Conservation (phyloP, 225 moss, liverwort and hornwort species). For the Pseudoscleropodium purum region DNA sequence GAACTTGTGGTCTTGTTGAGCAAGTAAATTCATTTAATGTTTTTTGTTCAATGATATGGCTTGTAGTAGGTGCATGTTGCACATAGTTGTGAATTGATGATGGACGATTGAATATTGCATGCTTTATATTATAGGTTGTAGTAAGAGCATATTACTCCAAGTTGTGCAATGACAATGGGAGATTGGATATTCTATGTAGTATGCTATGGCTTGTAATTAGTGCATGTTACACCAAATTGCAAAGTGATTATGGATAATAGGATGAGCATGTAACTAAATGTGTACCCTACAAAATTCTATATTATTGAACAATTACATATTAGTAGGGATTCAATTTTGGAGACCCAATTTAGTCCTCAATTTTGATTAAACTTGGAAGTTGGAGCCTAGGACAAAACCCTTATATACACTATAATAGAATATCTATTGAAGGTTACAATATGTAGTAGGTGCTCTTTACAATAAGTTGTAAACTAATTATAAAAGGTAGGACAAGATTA, state of each 20-base stretch:
- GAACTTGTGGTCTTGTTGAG: too few species aligned
- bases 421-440: background rate
- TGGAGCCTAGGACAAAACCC: background rate
- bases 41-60: background rate
- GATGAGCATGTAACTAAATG: accelerated
- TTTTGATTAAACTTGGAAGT: background rate
- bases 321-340: accelerated
- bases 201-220: background rate
- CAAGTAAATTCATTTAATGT: too few species aligned
- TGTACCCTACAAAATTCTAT: background rate
- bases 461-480: background rate
- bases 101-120: background rate
- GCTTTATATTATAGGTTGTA: background rate
- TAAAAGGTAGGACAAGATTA: background rate
- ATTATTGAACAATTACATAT: too few species aligned
- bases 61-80: background rate
- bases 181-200: background rate
- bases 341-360: accelerated
- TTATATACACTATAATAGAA: background rate
- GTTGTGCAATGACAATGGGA: background rate
- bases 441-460: background rate
- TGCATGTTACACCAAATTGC: accelerated
- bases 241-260: accelerated
- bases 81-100: accelerated
- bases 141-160: background rate